Base-by-base conservation (phyloP, 139 green algal species). In the Chlorella ohadii region DNA sequence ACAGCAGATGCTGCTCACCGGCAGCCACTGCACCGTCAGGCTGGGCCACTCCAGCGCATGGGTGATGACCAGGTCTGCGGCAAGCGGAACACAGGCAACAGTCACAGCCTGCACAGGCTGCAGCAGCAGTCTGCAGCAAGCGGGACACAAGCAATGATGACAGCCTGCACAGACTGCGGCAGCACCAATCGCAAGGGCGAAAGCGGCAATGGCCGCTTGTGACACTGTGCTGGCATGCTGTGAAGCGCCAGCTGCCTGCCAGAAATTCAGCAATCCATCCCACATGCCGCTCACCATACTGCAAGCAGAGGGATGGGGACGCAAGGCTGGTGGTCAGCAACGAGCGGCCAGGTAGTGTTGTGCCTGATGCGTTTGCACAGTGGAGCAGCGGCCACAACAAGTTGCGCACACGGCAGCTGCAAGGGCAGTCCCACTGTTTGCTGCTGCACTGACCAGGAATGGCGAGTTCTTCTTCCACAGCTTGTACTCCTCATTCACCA, bases 381-480 rank as follows among this genome's bases (percentile, higher is more conserved):
- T 28, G 65, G 12, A 16, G 31, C 31, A 34, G 22, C 68, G 23
- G 28, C 72, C 5, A n/a, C 15, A 64, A 25, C 15, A 28, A 6
- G n/a, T n/a, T n/a, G n/a, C n/a, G 44, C 44, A 51, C 44, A 51
- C 72, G n/a, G 71, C 71, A 31, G 13, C 9, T 84, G 70, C 38
- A 16, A 13, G 31, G 51, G 51, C 15, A 23, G 15, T 13, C 51
- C 19, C 2, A 39, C 44, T 28, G 36, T 23, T 33, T 1, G 33
- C 31, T 27, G 66, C 7, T 36, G 15, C 23, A 19, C 85, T 51
- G 70, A 98, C 95, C 0, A 99, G 92, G 65, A 99, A 99, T 0
- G 97, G 97, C 0, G 96, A 98, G 91, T 99, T 99, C 87, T 99
- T 99, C 92, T 99, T 99, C 97, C 97, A 99, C 27, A 99, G 98